Conservation (phyloP, 1,284 basidiomycete genomes). For the Erythrobasidium hasegawianum region DNA sequence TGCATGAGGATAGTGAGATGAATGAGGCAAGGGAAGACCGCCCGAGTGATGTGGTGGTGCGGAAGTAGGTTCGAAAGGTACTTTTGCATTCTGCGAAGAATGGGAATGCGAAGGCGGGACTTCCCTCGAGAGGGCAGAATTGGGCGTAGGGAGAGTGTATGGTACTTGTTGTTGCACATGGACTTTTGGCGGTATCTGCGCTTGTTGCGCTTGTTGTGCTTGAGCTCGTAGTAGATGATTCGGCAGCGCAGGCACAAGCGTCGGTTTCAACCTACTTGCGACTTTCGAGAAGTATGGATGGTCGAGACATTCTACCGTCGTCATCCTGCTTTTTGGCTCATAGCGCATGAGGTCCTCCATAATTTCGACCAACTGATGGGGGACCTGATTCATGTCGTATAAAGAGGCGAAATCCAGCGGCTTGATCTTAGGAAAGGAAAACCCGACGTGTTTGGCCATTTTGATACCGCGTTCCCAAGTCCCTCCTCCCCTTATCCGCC, state of each 20-base stretch:
- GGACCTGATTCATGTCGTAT: constrained; percentile 70
- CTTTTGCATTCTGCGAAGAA: constrained; percentile 27
- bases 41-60: constrained; percentile 55
- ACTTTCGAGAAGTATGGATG: constrained; percentile 77
- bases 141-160: constrained; percentile 33
- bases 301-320: constrained; percentile 76
- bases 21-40: constrained; percentile 40
- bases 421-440: constrained; percentile 78
- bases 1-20: constrained; percentile 6
- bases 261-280: constrained; percentile 54
- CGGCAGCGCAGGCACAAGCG: constrained; percentile 36
- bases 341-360: constrained; percentile 88
- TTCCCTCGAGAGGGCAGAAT: constrained; percentile 39
- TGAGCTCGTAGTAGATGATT: constrained; percentile 20
- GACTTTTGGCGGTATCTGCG: constrained; percentile 13
- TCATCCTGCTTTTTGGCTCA: constrained; percentile 80
- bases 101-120: constrained; percentile 44
- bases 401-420: constrained; percentile 72
- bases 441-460: constrained; percentile 82
- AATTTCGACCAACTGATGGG: constrained; percentile 79
- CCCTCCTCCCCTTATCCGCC: constrained; percentile 72
- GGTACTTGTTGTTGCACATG: constrained; percentile 19
- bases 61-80: constrained; percentile 26
- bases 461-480: constrained; percentile 78
- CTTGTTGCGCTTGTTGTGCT: constrained; percentile 1